Evolutionary conservation across 352 stramenopile species (phyloP).

Genomic region (Phytophthora ramorum): DNA sequence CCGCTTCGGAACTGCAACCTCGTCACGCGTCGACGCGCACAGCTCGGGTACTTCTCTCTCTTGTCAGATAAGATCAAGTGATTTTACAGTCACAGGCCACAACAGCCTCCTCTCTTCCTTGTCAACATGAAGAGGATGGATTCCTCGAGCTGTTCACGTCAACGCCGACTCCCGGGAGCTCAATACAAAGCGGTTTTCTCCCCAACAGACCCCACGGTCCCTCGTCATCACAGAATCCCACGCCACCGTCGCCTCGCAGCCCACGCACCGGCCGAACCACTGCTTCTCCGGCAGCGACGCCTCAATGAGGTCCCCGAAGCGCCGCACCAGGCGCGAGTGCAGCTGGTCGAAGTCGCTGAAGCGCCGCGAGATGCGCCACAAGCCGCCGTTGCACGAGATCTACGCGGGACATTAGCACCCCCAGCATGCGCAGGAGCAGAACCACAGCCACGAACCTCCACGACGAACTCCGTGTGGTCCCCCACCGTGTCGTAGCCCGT

Average conservation of each 20-base stretch:
- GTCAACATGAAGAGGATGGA: conserved; percentile 34
- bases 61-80: conserved; percentile 91
- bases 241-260: conserved; percentile 7
- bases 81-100: conserved; percentile 80
- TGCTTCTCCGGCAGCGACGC: conserved; percentile 81
- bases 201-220: conserved; percentile 6
- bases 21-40: background rate
- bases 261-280: conserved; percentile 83
- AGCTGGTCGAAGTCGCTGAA: conserved; percentile 92
- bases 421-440: background rate
- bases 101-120: conserved; percentile 57
- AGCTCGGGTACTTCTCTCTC: conserved; percentile 16
- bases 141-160: conserved; percentile 5
- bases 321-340: conserved; percentile 73
- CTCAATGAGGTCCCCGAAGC: conserved; percentile 79
- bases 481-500: conserved; percentile 85
- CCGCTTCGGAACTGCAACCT: conserved; percentile 31
- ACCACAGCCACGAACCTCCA: conserved; percentile 49
- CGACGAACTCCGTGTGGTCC: conserved; percentile 88
- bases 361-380: conserved; percentile 84
- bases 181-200: conserved; percentile 24
- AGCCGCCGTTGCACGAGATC: conserved; percentile 85
- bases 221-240: conserved; percentile 55
- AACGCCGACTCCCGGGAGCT: conserved; percentile 34
- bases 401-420: conserved; percentile 22